These are phyloP conservation scores for Citrullus colocynthis DNA, from an alignment of 306 rosid species.

Conservation along the genomic window DNA sequence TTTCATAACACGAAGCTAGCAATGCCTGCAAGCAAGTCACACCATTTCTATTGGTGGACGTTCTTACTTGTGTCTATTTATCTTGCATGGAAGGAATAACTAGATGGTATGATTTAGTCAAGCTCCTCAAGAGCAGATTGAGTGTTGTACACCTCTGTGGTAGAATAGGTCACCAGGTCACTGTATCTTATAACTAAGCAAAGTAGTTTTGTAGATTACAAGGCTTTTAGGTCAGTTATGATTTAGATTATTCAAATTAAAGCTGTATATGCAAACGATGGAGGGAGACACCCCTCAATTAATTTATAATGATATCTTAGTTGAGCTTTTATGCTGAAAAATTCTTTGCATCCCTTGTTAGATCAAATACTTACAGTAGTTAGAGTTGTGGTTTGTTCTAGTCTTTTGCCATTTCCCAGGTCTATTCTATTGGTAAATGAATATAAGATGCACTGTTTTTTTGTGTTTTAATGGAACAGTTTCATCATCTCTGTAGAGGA, in stretches of 20 bases:
- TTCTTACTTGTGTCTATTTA: not conserved
- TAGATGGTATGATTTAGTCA: not conserved
- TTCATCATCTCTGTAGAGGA: not conserved
- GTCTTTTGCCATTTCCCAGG: not conserved
- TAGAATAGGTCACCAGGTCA: constrained; percentile 1
- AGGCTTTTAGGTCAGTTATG: not conserved
- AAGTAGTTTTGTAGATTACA: not conserved
- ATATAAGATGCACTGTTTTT: not conserved
- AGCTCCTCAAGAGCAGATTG: not conserved
- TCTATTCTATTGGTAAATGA: not conserved
- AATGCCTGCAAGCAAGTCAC: not conserved
- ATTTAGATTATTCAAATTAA: not conserved
- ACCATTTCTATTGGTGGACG: not conserved
- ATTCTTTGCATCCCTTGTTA: not conserved
- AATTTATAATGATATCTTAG: not conserved
- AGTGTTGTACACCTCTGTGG: not conserved
- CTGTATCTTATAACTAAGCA: not conserved
- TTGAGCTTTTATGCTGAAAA: not conserved
- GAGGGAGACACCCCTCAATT: not conserved
- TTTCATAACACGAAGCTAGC: constrained; percentile 22
- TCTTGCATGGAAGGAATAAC: not conserved
- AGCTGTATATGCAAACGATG: not conserved
- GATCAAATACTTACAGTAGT: not conserved
- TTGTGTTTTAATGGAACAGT: not conserved
- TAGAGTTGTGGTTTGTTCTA: not conserved